Evolutionary conservation across 2,329 filamentous ascomycete genomes (phyloP).

Genomic region (Calonectria pauciramosa): DNA sequence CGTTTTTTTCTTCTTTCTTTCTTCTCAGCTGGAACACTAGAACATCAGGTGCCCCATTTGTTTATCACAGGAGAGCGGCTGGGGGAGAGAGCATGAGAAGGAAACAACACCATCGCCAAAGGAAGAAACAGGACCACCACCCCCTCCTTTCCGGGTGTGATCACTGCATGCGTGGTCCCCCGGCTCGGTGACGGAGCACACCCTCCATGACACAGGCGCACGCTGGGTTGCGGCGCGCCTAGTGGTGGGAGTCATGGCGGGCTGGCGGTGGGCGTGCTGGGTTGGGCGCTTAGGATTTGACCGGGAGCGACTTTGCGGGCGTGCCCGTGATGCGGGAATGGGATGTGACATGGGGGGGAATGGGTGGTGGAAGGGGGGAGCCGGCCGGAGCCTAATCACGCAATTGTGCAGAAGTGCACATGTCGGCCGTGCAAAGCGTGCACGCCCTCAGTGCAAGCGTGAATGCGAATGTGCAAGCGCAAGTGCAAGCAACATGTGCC

Average conservation of each 20-base stretch:
- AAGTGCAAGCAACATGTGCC: background rate
- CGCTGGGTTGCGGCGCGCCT: background rate
- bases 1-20: background rate
- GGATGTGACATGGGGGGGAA: constrained; percentile 5
- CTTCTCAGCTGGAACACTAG: background rate
- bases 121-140: background rate
- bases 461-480: background rate
- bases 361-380: background rate
- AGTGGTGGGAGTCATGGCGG: background rate
- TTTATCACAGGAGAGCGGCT: background rate
- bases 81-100: background rate
- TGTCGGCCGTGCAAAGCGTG: background rate
- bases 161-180: constrained; percentile 1
- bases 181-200: background rate
- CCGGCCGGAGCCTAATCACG: constrained; percentile 8
- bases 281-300: constrained; percentile 13
- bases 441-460: background rate
- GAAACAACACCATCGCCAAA: background rate
- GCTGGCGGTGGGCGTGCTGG: background rate
- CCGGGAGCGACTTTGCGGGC: background rate
- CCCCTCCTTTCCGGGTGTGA: constrained; percentile 1
- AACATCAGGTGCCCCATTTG: background rate
- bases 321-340: background rate
- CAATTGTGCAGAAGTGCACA: background rate
- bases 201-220: background rate